These are phyloP conservation scores for Penicillium paneum DNA, from an alignment of 2,329 filamentous ascomycete genomes.

Conservation along the genomic window DNA sequence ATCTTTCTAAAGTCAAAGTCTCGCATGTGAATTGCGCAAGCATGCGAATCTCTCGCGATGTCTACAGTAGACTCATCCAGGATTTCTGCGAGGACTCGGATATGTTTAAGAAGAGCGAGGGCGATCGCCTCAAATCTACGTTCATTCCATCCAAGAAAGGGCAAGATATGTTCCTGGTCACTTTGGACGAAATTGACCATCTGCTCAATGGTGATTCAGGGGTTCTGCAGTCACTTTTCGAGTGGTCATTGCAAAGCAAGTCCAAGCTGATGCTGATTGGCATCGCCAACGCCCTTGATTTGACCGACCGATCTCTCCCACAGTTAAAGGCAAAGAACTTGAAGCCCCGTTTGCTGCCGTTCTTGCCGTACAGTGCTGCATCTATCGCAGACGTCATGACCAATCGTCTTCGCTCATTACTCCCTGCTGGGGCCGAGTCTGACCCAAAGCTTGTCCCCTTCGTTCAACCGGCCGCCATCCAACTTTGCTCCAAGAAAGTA, in stretches of 20 bases:
- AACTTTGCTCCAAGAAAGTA: slow-evolving; percentile 91
- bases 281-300: slow-evolving; percentile 91
- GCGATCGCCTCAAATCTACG: slow-evolving; percentile 64
- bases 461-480: slow-evolving; percentile 88
- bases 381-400: slow-evolving; percentile 89
- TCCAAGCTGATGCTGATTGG: slow-evolving; percentile 82
- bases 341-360: slow-evolving; percentile 83
- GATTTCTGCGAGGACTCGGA: slow-evolving; percentile 63
- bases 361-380: slow-evolving; percentile 82
- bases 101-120: slow-evolving; percentile 63
- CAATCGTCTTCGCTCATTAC: slow-evolving; percentile 71
- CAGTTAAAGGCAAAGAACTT: slow-evolving; percentile 89
- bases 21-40: slow-evolving; percentile 97
- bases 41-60: slow-evolving; percentile 79
- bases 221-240: slow-evolving; percentile 88
- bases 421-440: slow-evolving; percentile 47
- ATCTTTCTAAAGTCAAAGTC: slow-evolving; percentile 57
- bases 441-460: slow-evolving; percentile 71
- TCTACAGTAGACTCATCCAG: slow-evolving; percentile 76
- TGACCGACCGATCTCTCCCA: slow-evolving; percentile 92
- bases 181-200: slow-evolving; percentile 92
- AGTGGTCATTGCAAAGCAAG: slow-evolving; percentile 82
- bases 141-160: slow-evolving; percentile 63
- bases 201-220: slow-evolving; percentile 85
- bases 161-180: slow-evolving; percentile 68